Conservation (phyloP, 2,329 filamentous ascomycete genomes). For the Teratosphaeriaceae sp. region DNA sequence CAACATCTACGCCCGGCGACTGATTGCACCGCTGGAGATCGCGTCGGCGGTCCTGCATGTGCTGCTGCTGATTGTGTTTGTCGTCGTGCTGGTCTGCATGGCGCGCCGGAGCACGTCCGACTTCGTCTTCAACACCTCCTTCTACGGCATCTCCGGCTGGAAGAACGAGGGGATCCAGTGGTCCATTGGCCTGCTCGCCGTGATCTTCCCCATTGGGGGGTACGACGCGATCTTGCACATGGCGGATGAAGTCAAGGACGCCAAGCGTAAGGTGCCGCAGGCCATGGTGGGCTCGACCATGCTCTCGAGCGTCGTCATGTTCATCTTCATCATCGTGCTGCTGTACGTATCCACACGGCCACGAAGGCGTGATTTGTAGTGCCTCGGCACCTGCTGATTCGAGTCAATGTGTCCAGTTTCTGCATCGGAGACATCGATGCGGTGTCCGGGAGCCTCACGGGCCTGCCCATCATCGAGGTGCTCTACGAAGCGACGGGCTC, state of each 20-base stretch:
- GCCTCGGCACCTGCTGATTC: no score
- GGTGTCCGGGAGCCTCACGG: slow-evolving; percentile 17
- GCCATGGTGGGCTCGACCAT: slow-evolving; percentile 40
- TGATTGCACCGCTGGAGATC: slow-evolving; percentile 35
- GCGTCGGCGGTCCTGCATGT: slow-evolving; percentile 31
- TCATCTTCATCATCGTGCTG: slow-evolving; percentile 36
- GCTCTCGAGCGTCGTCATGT: slow-evolving; percentile 36
- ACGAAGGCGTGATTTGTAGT: no score
- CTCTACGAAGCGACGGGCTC: slow-evolving; percentile 10
- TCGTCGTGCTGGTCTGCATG: slow-evolving; percentile 20
- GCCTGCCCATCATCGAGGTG: slow-evolving; percentile 40
- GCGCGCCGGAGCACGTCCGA: slow-evolving; percentile 27
- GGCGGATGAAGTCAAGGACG: slow-evolving; percentile 37
- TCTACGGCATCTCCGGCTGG: slow-evolving; percentile 28
- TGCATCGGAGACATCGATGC: slow-evolving; percentile 34
- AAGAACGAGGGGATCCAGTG: slow-evolving; percentile 28
- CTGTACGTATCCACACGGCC: no score
- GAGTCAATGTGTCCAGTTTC: no score
- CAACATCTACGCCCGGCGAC: slow-evolving; percentile 29
- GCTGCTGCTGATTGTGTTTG: slow-evolving; percentile 31
- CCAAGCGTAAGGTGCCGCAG: slow-evolving; percentile 34
- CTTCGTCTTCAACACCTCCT: slow-evolving; percentile 27
- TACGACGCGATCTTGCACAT: slow-evolving; percentile 45
- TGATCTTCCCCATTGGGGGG: slow-evolving; percentile 32
- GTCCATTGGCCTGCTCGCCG: slow-evolving; percentile 33